phyloP scores from a whole-genome alignment of 1,284 basidiomycete genomes.

The Puccinia triticina region DNA sequence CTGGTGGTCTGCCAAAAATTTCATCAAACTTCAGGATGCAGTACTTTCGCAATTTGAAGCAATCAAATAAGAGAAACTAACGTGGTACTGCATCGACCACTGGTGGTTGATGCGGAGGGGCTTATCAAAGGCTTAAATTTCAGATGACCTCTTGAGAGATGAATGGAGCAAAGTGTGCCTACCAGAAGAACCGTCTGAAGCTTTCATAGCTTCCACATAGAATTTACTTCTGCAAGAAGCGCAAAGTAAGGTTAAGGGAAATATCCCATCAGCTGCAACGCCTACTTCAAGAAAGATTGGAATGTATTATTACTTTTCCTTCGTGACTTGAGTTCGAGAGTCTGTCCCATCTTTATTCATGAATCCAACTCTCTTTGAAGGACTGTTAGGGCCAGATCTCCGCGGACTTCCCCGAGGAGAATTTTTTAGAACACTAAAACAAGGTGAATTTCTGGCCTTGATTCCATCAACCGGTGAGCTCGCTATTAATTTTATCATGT shows the following conservation, averaged over 20 bases:
- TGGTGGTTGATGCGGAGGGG: background rate
- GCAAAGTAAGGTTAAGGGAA: background rate
- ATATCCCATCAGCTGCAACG: background rate
- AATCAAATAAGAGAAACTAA: background rate
- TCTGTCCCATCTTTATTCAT: background rate
- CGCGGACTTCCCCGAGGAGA: background rate
- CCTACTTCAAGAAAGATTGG: background rate
- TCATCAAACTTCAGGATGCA: background rate
- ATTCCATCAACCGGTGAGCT: background rate
- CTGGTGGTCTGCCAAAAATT: background rate
- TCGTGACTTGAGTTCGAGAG: background rate
- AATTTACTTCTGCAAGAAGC: background rate
- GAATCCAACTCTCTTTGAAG: background rate
- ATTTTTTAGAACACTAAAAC: background rate
- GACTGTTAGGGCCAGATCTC: background rate
- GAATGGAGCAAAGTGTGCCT: background rate
- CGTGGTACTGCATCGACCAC: background rate
- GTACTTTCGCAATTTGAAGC: background rate
- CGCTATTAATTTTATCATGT: background rate
- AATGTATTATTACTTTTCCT: background rate
- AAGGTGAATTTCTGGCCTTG: no score
- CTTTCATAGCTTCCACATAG: background rate
- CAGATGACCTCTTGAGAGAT: background rate
- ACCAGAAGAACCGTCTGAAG: background rate
- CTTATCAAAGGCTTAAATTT: background rate